Evolutionary conservation across 1,284 basidiomycete species (phyloP), one percentile per base, ranked within the genome.

Genomic region (Leccinum insigne): DNA sequence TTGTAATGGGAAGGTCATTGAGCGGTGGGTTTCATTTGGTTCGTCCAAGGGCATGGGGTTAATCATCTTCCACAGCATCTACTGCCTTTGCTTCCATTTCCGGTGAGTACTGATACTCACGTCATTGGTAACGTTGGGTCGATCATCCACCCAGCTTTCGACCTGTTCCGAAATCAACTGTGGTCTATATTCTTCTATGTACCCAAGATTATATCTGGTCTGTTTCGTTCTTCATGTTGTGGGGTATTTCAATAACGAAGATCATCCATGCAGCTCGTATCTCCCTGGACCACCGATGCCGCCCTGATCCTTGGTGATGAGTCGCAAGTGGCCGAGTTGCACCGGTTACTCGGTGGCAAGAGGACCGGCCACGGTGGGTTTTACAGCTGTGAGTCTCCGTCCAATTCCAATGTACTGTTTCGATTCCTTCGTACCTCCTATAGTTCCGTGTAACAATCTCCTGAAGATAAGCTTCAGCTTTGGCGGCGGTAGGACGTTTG

Each of bases 81-180:
- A 61, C 42, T 11, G 23, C 49, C n/a, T 61, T 61, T 35, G 60
- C 60, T 29, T 49, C 60, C 29, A 61, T 61, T 32, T 49, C 60
- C 3, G 60, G 60, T 61, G 29, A 32, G 42, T 32, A 49, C 3
- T 7, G 11, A 29, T 14, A 32, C 13, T 29, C 10, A 2, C 7
- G 5, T 21, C 32, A 13, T 5, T 21, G 7, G 10, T 32, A 13
- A 35, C 42, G 26, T 21, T 18, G 10, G 11, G n/a, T 32, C 13
- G 7, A 61, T 32, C 10, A 44, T 18, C 29, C 9, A 13, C 29
- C 42, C 11, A 47, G 60, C 60, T 32, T 61, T 61, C 26, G 60
- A 61, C 11, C 26, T 61, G 10, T 49, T 61, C 29, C 60, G 60
- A 10, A 16, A 32, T 21, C 60, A 61, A 7, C 29, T 61, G 14